Conservation (phyloP, 768 basidiomycete species). For the Dendrothele bispora region DNA sequence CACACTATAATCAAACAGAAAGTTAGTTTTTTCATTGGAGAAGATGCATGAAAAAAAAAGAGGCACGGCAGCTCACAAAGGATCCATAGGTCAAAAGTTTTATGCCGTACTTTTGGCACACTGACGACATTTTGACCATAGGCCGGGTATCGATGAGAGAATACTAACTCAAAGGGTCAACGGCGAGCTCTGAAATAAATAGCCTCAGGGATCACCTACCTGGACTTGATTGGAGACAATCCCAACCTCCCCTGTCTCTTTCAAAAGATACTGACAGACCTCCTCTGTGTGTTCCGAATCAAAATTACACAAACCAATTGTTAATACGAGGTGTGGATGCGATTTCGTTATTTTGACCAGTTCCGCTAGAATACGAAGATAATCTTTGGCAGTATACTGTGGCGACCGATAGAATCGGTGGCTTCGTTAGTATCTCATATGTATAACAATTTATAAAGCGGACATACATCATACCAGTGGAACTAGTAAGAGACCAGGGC, state of each 20-base stretch:
- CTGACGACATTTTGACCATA: slow-evolving; percentile 52
- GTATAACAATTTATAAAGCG: not conserved
- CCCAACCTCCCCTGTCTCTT: slow-evolving; percentile 48
- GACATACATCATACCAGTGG: slow-evolving; percentile 53
- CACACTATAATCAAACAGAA: slow-evolving; percentile 40
- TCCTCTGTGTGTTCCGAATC: slow-evolving; percentile 53
- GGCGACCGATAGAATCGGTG: not conserved
- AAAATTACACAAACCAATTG: slow-evolving; percentile 62
- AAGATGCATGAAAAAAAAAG: not conserved
- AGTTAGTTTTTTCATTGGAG: not conserved
- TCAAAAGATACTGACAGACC: slow-evolving; percentile 39
- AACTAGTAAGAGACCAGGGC: too few relatives aligned
- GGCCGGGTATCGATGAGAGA: slow-evolving; percentile 61
- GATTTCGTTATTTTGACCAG: slow-evolving; percentile 12
- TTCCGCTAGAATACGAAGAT: slow-evolving; percentile 12
- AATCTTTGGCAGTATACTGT: slow-evolving; percentile 12
- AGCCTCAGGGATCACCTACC: slow-evolving; percentile 27
- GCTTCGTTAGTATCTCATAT: too few relatives aligned
- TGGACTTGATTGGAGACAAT: slow-evolving; percentile 65
- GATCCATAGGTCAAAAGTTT: slow-evolving; percentile 65
- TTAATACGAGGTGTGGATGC: slow-evolving; percentile 32
- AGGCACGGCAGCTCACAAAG: slow-evolving; percentile 36
- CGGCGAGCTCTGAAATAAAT: too few relatives aligned
- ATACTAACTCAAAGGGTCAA: too few relatives aligned
- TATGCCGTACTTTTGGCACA: slow-evolving; percentile 51